Conservation (phyloP, 306 rosid species). For the Glycine latifolia region DNA sequence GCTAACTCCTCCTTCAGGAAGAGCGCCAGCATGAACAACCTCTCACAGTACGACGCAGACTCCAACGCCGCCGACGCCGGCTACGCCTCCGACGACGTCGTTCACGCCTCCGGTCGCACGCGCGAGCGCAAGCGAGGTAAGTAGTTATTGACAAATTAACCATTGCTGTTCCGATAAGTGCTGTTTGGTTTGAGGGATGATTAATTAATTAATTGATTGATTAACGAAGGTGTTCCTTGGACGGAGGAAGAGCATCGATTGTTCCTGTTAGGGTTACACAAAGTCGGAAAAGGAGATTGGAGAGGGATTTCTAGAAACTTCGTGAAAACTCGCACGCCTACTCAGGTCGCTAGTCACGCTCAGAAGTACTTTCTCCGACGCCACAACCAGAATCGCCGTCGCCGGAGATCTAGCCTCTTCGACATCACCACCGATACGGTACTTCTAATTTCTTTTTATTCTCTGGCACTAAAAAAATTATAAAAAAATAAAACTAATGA, state of each 20-base stretch:
- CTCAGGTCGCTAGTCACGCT: slow-evolving; percentile 97
- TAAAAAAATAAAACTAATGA: too few relatives aligned
- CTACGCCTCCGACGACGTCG: slow-evolving; percentile 89
- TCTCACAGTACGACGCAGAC: slow-evolving; percentile 79
- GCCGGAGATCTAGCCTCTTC: slow-evolving; percentile 94
- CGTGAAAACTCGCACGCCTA: slow-evolving; percentile 90
- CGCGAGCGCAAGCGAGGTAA: slow-evolving; percentile 90
- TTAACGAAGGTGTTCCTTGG: slow-evolving; percentile 79
- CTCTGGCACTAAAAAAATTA: too few relatives aligned
- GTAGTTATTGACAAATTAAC: background rate
- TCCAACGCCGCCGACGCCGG: slow-evolving; percentile 73
- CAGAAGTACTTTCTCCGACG: slow-evolving; percentile 94
- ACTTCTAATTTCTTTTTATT: background rate
- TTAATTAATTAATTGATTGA: slow-evolving; percentile 11
- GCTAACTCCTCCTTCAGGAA: slow-evolving; percentile 58
- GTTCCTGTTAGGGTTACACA: slow-evolving; percentile 78
- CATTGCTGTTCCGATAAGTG: background rate
- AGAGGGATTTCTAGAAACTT: slow-evolving; percentile 93
- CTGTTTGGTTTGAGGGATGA: background rate
- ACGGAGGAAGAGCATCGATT: slow-evolving; percentile 87
- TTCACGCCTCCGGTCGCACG: slow-evolving; percentile 75
- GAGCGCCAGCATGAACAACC: slow-evolving; percentile 88
- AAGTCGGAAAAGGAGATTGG: slow-evolving; percentile 96
- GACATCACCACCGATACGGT: slow-evolving; percentile 85
- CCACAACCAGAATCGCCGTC: slow-evolving; percentile 72